phyloP scores from a whole-genome alignment of 495 filamentous ascomycete species.

The Letharia columbiana region DNA sequence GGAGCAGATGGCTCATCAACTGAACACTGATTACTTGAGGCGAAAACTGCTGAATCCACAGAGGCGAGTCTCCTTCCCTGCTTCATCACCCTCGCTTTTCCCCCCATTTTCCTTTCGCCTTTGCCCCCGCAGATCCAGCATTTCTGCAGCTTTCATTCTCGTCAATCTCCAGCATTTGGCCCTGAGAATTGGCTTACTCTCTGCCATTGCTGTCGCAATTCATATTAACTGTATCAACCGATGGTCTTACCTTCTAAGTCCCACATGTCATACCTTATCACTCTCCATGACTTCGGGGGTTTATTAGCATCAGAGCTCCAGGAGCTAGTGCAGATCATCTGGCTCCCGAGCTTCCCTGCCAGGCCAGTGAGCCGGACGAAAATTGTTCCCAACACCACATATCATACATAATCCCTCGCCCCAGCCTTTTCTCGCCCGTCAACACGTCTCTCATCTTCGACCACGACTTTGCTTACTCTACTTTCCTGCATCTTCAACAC shows the following conservation, averaged over 20 bases:
- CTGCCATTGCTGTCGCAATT: not conserved
- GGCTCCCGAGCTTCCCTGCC: not conserved
- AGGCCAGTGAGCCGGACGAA: not conserved
- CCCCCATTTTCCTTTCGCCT: not conserved
- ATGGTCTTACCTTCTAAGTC: not conserved
- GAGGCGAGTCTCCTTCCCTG: slow-evolving; percentile 6
- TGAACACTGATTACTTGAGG: slow-evolving; percentile 46
- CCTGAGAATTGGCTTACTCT: not conserved
- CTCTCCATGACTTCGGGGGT: not conserved
- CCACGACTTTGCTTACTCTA: not conserved
- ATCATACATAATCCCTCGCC: not conserved
- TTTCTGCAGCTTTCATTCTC: not conserved
- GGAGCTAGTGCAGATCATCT: not conserved
- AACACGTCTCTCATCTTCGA: not conserved
- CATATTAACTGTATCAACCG: not conserved
- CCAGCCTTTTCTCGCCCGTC: not conserved
- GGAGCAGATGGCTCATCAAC: slow-evolving; percentile 39
- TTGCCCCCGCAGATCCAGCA: not conserved
- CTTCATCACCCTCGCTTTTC: not conserved
- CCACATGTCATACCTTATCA: not conserved
- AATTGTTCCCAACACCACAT: not conserved
- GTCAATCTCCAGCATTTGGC: not conserved
- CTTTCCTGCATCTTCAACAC: not conserved
- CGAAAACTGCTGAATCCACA: slow-evolving; percentile 29
- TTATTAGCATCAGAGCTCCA: not conserved